These are phyloP conservation scores for Lippia alba DNA, from an alignment of 305 asterid species.

Conservation along the genomic window DNA sequence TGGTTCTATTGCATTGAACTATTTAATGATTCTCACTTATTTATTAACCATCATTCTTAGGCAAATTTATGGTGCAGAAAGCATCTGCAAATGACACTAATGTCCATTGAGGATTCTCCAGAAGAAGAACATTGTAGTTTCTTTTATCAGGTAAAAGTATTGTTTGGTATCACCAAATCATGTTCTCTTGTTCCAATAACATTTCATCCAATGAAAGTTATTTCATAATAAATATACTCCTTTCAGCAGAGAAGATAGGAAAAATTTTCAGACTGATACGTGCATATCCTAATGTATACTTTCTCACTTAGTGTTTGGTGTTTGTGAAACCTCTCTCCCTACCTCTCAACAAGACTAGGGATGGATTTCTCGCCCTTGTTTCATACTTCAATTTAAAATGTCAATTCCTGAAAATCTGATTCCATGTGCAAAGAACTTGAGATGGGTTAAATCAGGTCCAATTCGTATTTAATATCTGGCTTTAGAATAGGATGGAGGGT, in stretches of 20 bases:
- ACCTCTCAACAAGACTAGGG: neutral
- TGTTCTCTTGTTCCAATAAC: slow-evolving; percentile 12
- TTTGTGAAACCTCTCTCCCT: neutral
- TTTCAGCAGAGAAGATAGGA: neutral
- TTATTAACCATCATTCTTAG: slow-evolving; percentile 44
- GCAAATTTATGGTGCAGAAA: slow-evolving; percentile 90
- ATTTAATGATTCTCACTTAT: slow-evolving; percentile 18
- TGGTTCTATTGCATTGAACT: slow-evolving; percentile 12
- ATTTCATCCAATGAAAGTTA: neutral
- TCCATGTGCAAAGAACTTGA: slow-evolving; percentile 5
- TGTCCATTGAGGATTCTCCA: slow-evolving; percentile 83
- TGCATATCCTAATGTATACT: slow-evolving; percentile 13
- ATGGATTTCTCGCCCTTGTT: neutral
- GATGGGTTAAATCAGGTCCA: neutral
- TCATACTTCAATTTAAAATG: neutral
- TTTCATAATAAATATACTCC: neutral
- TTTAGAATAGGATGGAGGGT: slow-evolving; percentile 11
- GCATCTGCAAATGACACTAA: slow-evolving; percentile 89
- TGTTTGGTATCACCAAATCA: slow-evolving; percentile 21
- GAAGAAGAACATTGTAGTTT: slow-evolving; percentile 85
- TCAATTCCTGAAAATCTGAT: neutral
- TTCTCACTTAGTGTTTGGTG: slow-evolving; percentile 18
- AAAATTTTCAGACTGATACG: slow-evolving; percentile 13
- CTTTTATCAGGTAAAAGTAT: slow-evolving; percentile 74
- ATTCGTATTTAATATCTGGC: slow-evolving; percentile 24